Base-by-base conservation (phyloP, 169 alveolate genomes). In the Plasmodium relictum region DNA sequence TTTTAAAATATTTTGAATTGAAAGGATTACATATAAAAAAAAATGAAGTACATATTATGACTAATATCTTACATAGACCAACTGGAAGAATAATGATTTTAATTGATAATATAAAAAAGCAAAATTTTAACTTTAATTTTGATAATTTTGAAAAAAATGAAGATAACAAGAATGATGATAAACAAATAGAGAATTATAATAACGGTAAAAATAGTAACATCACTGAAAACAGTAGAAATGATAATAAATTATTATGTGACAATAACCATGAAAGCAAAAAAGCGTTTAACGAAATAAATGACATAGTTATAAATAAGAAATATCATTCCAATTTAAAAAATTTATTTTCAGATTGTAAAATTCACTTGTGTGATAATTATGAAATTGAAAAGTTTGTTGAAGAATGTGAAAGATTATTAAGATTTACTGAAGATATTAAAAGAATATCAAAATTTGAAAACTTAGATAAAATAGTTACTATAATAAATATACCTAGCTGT, bases 371-470 rank as follows among this genome's bases (percentile, higher is more conserved):
- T 73, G 96, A 94, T 59, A 93, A 92, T 56, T 95, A 92, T 69
- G 95, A 94, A 63, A 95, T 94, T n/a, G 92, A 91, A 70, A 91
- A 92, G 78, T 94, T 73, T 85, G 95, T 92, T 22, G 96, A 94
- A 86, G 95, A 94, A 93, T 94, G 97, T 85, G 96, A 94, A 89
- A 50, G 97, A 1, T 92, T 80, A 70, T 52, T 93, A 61, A 85
- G 93, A 22, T 90, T 94, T n/a, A 91, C 96, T 5, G 95, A 93
- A 52, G 97, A 94, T 74, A 73, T 94, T 37, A 78, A 96, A 69
- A 89, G 93, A 80, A 62, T 94, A 24, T 88, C 97, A 6, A 87
- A 62, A 12, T 94, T 96, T 44, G 93, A 56, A 42, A 85, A 88
- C 31, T 42, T 94, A 24, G 93, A 92, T 65, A 92, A 95, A 68